phyloP scores from a whole-genome alignment of 148 eudicot genomes.

The Talinum fruticosum region DNA sequence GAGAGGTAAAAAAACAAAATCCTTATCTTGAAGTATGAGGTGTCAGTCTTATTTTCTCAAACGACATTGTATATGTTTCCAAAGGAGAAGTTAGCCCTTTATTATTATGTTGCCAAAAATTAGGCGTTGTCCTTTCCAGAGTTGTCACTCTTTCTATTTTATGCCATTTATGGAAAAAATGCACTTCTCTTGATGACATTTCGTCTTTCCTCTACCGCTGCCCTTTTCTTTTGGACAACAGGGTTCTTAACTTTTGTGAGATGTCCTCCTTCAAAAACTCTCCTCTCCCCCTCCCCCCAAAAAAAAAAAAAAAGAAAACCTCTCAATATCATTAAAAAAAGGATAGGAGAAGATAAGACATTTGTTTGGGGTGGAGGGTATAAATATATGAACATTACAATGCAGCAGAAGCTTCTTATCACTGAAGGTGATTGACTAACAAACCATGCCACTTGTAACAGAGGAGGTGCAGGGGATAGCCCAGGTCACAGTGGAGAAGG shows the following conservation, averaged over 20 bases:
- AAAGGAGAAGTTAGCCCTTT: not conserved
- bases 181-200: not conserved
- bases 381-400: not conserved
- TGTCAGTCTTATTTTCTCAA: too few relatives aligned
- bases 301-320: too few relatives aligned
- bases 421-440: conserved; percentile 16
- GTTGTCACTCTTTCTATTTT: not conserved
- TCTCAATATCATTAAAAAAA: not conserved
- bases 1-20: too few relatives aligned
- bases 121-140: not conserved
- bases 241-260: too few relatives aligned
- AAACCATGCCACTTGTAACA: conserved; percentile 25
- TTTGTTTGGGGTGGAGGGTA: not conserved
- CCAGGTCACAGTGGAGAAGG: conserved; percentile 62
- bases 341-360: too few relatives aligned
- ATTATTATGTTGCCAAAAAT: not conserved
- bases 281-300: too few relatives aligned
- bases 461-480: conserved; percentile 71
- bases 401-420: too few relatives aligned
- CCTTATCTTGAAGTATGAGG: too few relatives aligned
- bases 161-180: not conserved
- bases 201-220: too few relatives aligned
- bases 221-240: too few relatives aligned
- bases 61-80: not conserved
- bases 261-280: not conserved